Base-by-base conservation (phyloP, 768 basidiomycete species). In the Mycena leptocephala region DNA sequence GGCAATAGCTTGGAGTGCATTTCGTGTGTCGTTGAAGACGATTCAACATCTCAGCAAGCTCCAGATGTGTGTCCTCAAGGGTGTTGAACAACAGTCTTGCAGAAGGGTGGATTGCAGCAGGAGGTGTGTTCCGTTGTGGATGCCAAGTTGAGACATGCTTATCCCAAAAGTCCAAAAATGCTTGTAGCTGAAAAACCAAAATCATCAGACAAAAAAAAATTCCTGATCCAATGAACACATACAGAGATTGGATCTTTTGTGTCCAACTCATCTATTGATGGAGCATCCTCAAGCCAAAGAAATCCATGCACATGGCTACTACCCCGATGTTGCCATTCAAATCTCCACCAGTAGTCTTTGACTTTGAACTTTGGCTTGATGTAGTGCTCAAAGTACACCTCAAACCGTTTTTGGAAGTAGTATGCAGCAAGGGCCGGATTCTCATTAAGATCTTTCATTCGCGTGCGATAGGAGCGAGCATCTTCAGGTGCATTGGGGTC, bases 301-400 rank as follows among this genome's bases (percentile, higher is more conserved):
- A 83, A 83, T 5, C 81, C 81, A 73, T 82, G 82, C 1, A 82
- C 59, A 67, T 82, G 81, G 41, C 79, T 76, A 59, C 81, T 81
- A 0, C 81, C 81, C 24, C 76, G 76, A 37, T 75, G 74, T 69
- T 78, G 80, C 79, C 79, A 81, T 48, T 81, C 79, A 70, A 75
- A 80, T 43, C 78, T 62, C 71, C 74, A 81, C 81, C 80, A 82
- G 37, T 56, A 81, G 64, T 81, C 76, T 37, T 75, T 76, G 37
- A 82, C 69, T 18, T 77, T 74, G 30, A 78, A 79, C n/a, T 72
- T 63, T 3, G 35, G 51, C 33, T 75, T 59, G 9, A 81, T n/a
- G 39, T 77, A 79, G 3, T 81, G n/a, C 37, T 80, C 43, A 48
- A 80, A 77, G 63, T 80, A 79, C 9, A 81, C 35, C 43, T 82